Base-by-base conservation (phyloP, 1,284 basidiomycete genomes). In the Polyporus tsugae region DNA sequence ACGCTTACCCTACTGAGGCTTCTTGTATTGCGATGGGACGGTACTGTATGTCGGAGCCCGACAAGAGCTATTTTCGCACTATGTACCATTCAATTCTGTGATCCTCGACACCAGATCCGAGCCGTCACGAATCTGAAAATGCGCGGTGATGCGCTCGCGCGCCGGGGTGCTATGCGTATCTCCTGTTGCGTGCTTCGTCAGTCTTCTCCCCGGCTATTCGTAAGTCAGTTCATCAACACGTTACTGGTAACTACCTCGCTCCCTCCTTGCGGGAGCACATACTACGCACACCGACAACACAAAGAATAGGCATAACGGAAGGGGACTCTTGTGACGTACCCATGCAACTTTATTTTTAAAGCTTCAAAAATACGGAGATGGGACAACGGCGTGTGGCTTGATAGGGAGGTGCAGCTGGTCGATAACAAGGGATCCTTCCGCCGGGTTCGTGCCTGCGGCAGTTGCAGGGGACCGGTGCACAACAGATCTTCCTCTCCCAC, bases 111-210 rank as follows among this genome's bases (percentile, higher is more conserved):
- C 46, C 46, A 22, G 5, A 11, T 49, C 46, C 22, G 46, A 49
- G 22, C 46, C 46, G 46, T 49, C 9, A 25, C 46, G 46, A 49
- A 25, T 25, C 22, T 49, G 46, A 22, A 49, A 49, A 49, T 33
- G 29, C 33, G 15, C 33, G 29, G 29, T 55, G 52, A 55, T 55
- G 52, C 29, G 22, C 22, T 19, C 29, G 53, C 53, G 53, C 13
- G 35, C 55, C 55, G 55, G 4, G 7, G 35, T 3, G 17, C 19
- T 35, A 7, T 22, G 19, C 35, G 10, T 22, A 35, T 58, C 6
- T 35, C 22, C 55, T 58, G 55, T 58, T 58, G 55, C 55, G 29
- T 58, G 55, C 33, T 38, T 58, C 33, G 55, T 58, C 55, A 58
- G 55, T 58, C 55, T 58, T 38, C 35, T 58, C 35, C 9, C 11